phyloP scores from a whole-genome alignment of 768 basidiomycete species.

The Lentinula sp. region DNA sequence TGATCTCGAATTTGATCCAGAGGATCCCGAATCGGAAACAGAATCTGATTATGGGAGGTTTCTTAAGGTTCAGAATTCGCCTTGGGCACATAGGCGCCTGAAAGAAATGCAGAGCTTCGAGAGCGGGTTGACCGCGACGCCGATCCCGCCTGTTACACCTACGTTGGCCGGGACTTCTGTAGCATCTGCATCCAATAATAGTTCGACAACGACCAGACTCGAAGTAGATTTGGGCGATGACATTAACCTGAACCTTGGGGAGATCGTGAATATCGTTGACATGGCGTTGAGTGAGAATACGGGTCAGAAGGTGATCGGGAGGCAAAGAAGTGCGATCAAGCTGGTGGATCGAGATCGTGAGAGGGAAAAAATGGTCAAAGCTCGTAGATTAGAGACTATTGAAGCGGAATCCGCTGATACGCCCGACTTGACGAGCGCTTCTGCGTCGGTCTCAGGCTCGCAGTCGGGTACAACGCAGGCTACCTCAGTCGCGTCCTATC shows the following conservation, averaged over 20 bases:
- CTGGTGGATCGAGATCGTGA: neutral
- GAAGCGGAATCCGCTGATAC: neutral
- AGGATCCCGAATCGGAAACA: slow-evolving; percentile 26
- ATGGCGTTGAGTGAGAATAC: neutral
- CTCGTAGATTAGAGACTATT: neutral
- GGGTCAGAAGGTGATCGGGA: neutral
- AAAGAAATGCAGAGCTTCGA: slow-evolving; percentile 88
- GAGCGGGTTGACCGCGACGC: slow-evolving; percentile 70
- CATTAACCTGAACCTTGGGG: neutral
- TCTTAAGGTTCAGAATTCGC: neutral
- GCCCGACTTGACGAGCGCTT: neutral
- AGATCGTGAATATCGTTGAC: slow-evolving; percentile 2
- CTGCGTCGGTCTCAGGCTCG: neutral
- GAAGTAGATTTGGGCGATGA: neutral
- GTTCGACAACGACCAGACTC: neutral
- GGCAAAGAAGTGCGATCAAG: neutral
- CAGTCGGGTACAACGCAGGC: neutral
- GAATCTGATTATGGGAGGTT: neutral
- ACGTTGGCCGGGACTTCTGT: slow-evolving; percentile 9
- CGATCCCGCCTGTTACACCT: slow-evolving; percentile 4
- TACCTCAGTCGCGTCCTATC: neutral
- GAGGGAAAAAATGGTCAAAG: neutral
- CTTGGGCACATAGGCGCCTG: slow-evolving; percentile 24
- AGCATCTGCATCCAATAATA: neutral
- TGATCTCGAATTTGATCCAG: slow-evolving; percentile 8